phyloP scores from a whole-genome alignment of 106 monocot genomes.

The Agapanthus africanus region DNA sequence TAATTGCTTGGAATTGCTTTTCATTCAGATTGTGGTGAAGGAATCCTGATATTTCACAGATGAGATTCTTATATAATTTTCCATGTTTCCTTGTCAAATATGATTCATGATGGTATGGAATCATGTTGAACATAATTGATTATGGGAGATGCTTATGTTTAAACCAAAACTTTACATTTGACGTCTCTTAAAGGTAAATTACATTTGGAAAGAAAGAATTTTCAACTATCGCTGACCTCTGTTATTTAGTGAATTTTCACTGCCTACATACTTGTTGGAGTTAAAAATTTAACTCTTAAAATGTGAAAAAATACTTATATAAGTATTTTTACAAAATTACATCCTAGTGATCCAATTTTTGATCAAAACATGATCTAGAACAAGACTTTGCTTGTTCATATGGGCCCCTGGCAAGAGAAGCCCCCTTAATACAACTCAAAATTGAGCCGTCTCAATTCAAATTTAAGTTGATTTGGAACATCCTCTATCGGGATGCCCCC shows the following conservation, averaged over 20 bases:
- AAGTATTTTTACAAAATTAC: too few species aligned
- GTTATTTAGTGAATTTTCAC: not conserved
- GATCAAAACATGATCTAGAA: too few species aligned
- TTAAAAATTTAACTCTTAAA: too few species aligned
- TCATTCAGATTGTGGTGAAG: not conserved
- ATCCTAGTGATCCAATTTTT: too few species aligned
- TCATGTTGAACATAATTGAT: not conserved
- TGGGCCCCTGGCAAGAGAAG: too few species aligned
- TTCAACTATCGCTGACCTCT: not conserved
- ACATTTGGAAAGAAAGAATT: not conserved
- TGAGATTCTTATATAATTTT: not conserved
- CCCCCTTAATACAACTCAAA: too few species aligned
- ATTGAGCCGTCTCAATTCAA: too few species aligned
- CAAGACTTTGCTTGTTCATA: too few species aligned
- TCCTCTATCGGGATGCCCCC: too few species aligned
- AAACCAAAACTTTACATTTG: not conserved
- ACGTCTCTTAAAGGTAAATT: not conserved
- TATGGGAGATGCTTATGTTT: not conserved
- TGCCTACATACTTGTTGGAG: too few species aligned
- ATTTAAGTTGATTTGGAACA: too few species aligned
- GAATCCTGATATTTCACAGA: not conserved
- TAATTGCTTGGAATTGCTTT: not conserved
- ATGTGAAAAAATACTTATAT: too few species aligned
- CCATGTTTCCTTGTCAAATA: not conserved
- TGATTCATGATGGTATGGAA: not conserved